Evolutionary conservation across 441 rosid genomes (phyloP).

Genomic region (Euphorbia celastroides): DNA sequence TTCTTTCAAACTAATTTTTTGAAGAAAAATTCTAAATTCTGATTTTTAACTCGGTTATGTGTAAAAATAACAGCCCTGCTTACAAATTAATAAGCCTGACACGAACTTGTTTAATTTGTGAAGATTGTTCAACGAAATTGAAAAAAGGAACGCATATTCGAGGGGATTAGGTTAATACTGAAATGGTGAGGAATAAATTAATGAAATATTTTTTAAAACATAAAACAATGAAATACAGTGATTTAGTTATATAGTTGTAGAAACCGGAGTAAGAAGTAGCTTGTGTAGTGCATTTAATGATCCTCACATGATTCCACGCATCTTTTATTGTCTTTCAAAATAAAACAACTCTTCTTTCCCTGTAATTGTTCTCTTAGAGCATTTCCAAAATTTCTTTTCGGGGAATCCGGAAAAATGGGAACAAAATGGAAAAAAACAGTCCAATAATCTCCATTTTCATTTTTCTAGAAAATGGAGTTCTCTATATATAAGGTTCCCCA

Average conservation of each 20-base stretch:
- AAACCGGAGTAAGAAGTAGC: conserved; percentile 27
- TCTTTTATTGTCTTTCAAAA: conserved; percentile 29
- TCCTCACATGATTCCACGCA: conserved; percentile 40
- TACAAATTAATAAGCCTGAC: conserved; percentile 39
- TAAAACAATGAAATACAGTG: too few relatives aligned
- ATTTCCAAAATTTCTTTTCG: neutral
- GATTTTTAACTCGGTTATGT: too few relatives aligned
- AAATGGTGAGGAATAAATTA: conserved; percentile 12
- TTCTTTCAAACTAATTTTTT: too few relatives aligned
- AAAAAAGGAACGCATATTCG: conserved; percentile 16
- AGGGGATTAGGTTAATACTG: conserved; percentile 15
- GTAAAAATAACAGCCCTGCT: conserved; percentile 13
- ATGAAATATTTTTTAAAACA: neutral
- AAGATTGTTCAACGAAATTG: conserved; percentile 4
- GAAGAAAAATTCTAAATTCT: too few relatives aligned
- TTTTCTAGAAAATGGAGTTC: too few relatives aligned
- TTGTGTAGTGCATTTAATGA: conserved; percentile 29
- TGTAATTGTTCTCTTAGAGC: conserved; percentile 26
- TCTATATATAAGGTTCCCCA: too few relatives aligned
- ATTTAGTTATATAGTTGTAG: too few relatives aligned
- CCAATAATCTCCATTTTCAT: too few relatives aligned
- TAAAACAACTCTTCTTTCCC: conserved; percentile 30
- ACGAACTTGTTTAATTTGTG: conserved; percentile 11
- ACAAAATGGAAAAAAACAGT: too few relatives aligned
- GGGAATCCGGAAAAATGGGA: too few relatives aligned